phyloP scores from a whole-genome alignment of 1,284 basidiomycete species.

The Cutaneotrichosporon curvatum region DNA sequence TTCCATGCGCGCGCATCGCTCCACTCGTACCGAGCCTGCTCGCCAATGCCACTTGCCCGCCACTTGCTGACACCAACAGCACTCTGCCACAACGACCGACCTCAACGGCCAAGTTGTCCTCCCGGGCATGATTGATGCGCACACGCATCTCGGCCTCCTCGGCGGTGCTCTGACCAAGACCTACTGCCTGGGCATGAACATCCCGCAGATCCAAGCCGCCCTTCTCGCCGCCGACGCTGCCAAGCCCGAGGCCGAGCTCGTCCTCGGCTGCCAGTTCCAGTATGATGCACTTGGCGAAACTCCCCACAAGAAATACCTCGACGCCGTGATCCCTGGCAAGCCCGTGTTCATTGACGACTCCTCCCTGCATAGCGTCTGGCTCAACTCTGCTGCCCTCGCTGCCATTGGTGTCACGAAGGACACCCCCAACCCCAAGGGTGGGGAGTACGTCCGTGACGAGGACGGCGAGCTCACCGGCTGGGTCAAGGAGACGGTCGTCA shows the following conservation, averaged over 20 bases:
- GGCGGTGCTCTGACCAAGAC: slow-evolving; percentile 23
- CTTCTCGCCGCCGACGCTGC: slow-evolving; percentile 5
- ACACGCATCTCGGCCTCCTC: slow-evolving; percentile 28
- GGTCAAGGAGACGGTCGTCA: slow-evolving; percentile 23
- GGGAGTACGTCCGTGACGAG: slow-evolving; percentile 24
- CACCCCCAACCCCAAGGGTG: slow-evolving; percentile 25
- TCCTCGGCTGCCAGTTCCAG: slow-evolving; percentile 24
- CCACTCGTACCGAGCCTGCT: no score
- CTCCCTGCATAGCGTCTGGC: slow-evolving; percentile 28
- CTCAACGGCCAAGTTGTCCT: slow-evolving; percentile 22
- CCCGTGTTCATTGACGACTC: slow-evolving; percentile 31
- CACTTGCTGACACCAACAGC: background rate
- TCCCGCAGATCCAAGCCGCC: slow-evolving; percentile 16
- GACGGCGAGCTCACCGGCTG: slow-evolving; percentile 25
- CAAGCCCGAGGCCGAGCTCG: slow-evolving; percentile 7
- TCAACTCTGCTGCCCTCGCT: slow-evolving; percentile 24
- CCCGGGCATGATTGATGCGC: slow-evolving; percentile 31
- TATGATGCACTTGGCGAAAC: slow-evolving; percentile 21
- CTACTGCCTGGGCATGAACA: slow-evolving; percentile 13
- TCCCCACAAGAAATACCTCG: slow-evolving; percentile 22
- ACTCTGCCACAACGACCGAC: slow-evolving; percentile 9
- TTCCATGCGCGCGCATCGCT: no score
- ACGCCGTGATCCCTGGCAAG: slow-evolving; percentile 21
- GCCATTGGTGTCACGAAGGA: slow-evolving; percentile 20
- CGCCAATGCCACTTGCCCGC: background rate